Evolutionary conservation across 2,329 filamentous ascomycete species (phyloP), one percentile per base, ranked within the genome.

Genomic region (Alternaria sp.): DNA sequence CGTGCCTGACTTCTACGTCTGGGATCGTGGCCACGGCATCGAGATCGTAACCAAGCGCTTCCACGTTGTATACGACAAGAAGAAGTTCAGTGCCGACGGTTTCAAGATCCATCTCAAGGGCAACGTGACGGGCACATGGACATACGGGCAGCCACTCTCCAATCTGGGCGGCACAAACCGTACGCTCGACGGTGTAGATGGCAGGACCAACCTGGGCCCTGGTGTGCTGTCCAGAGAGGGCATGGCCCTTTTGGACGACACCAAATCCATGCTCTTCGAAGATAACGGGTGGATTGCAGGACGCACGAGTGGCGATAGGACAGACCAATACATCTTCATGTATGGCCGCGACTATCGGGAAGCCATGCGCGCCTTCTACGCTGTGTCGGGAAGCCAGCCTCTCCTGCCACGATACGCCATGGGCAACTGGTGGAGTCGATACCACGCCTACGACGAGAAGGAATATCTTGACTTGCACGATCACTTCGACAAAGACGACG

Each of bases 361-460:
- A 4, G 86, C 86, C 16, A 81, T 89, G 54, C 81, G 81, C 57
- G 82, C 83, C 0, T 83, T 86, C 36, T 88, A 87, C 69, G 78
- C 80, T 1, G 73, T 89, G 12, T 87, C 86, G 2, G 87, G 87
- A 3, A 79, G 78, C 20, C 85, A 87, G 64, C 86, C 87, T 3
- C 59, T 83, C 10, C 72, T 89, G 0, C 87, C 87, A 0, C 80
- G 87, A 14, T 89, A 84, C 80, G 81, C 85, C 0, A 76, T 90
- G 38, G 87, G 87, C 0, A 90, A 89, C 64, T 90, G 88, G 87
- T 90, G 87, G 87, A 87, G 84, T 48, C 80, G 88, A 8, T 90
- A 89, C 71, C 84, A 89, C 67, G 82, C 81, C 2, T 90, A 89
- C 68, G 80, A 78, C 0, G 81, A 82, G 28, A 78, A 84, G 2